Conservation (phyloP, 176 grass and related monocot species). For the Areca catechu region DNA sequence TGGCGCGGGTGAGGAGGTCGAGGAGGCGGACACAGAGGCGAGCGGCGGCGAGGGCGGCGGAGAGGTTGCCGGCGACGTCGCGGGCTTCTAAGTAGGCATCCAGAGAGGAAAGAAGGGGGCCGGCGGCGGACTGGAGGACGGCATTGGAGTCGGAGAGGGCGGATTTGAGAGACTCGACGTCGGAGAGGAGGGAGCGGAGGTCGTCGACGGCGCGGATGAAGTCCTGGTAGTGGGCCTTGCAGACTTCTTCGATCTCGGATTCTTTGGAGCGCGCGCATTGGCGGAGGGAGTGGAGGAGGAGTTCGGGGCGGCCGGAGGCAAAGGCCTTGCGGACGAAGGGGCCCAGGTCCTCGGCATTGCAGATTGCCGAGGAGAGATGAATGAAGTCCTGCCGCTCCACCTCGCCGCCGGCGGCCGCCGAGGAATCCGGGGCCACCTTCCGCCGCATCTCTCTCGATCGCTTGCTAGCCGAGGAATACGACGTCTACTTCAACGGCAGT, state of each 20-base stretch:
- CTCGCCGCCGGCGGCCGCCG: too few species aligned
- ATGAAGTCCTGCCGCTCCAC: neutral
- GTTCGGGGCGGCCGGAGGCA: constrained; percentile 47
- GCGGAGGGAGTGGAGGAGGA: constrained; percentile 14
- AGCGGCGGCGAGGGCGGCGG: constrained; percentile 47
- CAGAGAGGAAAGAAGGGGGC: constrained; percentile 64
- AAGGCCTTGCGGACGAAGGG: constrained; percentile 52
- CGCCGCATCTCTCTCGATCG: too few species aligned
- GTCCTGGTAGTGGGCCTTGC: constrained; percentile 89
- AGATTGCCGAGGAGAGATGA: constrained; percentile 17
- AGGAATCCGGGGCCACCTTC: too few species aligned
- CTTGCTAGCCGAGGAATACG: too few species aligned
- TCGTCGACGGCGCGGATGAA: constrained; percentile 93
- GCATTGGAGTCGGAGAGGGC: constrained; percentile 64
- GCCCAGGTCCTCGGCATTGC: constrained; percentile 30
- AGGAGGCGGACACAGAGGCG: constrained; percentile 67
- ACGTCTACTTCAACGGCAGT: too few species aligned
- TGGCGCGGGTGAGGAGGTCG: constrained; percentile 63
- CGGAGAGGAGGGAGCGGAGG: constrained; percentile 91
- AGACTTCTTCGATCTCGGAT: constrained; percentile 47
- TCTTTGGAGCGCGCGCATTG: constrained; percentile 18
- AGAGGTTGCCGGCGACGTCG: constrained; percentile 54
- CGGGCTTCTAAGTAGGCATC: constrained; percentile 81
- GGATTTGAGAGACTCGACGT: constrained; percentile 76
- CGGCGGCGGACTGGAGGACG: constrained; percentile 54